phyloP scores from a whole-genome alignment of 2,329 filamentous ascomycete species.

The Neopestalotiopsis clavispora region DNA sequence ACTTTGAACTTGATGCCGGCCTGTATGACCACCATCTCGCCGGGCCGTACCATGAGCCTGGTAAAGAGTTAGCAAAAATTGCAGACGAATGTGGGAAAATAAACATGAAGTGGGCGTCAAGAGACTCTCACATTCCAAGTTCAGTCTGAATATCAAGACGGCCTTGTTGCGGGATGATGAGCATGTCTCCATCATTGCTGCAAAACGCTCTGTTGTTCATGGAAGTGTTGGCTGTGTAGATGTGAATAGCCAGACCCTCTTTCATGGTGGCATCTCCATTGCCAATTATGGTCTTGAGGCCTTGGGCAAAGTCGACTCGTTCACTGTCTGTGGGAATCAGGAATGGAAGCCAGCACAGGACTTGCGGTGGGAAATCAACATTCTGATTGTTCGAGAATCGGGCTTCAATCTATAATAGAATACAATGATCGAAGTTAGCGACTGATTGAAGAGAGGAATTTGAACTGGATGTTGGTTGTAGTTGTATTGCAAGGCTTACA shows the following conservation, averaged over 20 bases:
- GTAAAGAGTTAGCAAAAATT: slow-evolving; percentile 14
- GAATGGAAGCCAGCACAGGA: slow-evolving; percentile 47
- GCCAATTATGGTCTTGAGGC: slow-evolving; percentile 53
- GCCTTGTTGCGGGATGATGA: slow-evolving; percentile 68
- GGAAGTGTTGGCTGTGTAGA: slow-evolving; percentile 50
- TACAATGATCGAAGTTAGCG: background rate
- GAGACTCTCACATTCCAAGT: slow-evolving; percentile 45
- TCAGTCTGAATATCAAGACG: slow-evolving; percentile 70
- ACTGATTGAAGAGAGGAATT: background rate
- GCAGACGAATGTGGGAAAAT: too few relatives aligned
- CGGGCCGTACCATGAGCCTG: slow-evolving; percentile 58
- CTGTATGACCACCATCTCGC: slow-evolving; percentile 68
- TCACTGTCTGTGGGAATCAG: slow-evolving; percentile 30
- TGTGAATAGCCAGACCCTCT: slow-evolving; percentile 53
- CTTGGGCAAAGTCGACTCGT: slow-evolving; percentile 50
- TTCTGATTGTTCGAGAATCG: slow-evolving; percentile 45
- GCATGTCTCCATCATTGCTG: slow-evolving; percentile 67
- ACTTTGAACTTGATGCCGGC: slow-evolving; percentile 67
- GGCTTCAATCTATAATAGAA: slow-evolving; percentile 25
- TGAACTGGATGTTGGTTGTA: background rate
- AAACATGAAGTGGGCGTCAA: slow-evolving; percentile 36
- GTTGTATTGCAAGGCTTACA: background rate
- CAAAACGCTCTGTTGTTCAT: slow-evolving; percentile 52
- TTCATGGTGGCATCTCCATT: slow-evolving; percentile 55
- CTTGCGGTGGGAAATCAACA: slow-evolving; percentile 43